phyloP scores from a whole-genome alignment of 805 yeast species.

The Scheffersomyces spartinae region DNA sequence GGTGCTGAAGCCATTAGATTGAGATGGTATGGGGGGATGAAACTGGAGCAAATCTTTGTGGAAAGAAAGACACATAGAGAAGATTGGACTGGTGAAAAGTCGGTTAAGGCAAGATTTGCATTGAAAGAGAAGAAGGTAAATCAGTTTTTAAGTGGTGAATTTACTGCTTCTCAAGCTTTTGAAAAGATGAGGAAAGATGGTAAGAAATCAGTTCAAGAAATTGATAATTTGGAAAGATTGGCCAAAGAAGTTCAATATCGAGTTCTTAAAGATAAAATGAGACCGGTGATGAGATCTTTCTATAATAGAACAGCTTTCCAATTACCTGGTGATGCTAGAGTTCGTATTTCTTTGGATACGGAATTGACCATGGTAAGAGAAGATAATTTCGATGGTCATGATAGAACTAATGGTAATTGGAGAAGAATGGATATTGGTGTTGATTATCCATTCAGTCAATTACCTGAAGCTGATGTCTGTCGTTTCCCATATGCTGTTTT shows the following conservation, averaged over 20 bases:
- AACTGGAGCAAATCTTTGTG: slow-evolving; percentile 80
- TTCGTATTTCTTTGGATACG: slow-evolving; percentile 94
- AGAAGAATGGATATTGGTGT: slow-evolving; percentile 98
- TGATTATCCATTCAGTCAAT: slow-evolving; percentile 86
- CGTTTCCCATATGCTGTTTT: slow-evolving; percentile 96
- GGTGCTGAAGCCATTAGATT: slow-evolving; percentile 98
- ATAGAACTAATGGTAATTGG: slow-evolving; percentile 91
- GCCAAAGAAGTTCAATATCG: slow-evolving; percentile 92
- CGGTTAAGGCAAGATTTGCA: slow-evolving; percentile 95
- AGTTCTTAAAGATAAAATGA: slow-evolving; percentile 65
- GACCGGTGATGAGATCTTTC: slow-evolving; percentile 94
- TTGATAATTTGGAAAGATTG: slow-evolving; percentile 82
- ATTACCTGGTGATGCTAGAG: slow-evolving; percentile 98
- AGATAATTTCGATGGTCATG: slow-evolving; percentile 88
- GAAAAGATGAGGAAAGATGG: slow-evolving; percentile 90
- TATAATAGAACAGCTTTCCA: slow-evolving; percentile 98
- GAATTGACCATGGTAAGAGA: slow-evolving; percentile 97
- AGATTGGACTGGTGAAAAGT: slow-evolving; percentile 99
- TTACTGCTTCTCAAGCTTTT: slow-evolving; percentile 80
- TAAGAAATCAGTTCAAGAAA: slow-evolving; percentile 75
- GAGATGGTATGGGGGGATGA: slow-evolving; percentile 99
- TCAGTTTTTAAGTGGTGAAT: slow-evolving; percentile 70
- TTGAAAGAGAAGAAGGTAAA: slow-evolving; percentile 87
- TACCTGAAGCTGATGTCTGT: slow-evolving; percentile 76
- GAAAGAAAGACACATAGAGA: slow-evolving; percentile 98